Percentiles rank a stretch among this genome's conserved stretches.
These are phyloP conservation scores for Solanum ossicruentum DNA, from an alignment of 257 asterid species.

Conservation along the genomic window DNA sequence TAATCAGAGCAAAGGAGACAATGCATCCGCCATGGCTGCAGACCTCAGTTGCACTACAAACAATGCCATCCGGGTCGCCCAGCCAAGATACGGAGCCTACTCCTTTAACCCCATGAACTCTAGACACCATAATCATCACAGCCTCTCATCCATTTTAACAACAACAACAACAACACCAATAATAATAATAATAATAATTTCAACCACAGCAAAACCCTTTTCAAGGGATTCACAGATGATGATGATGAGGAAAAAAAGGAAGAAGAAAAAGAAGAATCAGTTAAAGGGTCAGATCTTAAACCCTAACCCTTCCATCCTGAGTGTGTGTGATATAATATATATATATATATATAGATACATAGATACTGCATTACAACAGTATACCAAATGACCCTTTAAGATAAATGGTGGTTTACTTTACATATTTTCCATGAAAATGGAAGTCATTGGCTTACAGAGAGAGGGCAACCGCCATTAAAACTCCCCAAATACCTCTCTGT, in stretches of 20 bases:
- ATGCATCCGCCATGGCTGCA: constrained; percentile 5
- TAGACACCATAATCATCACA: background rate
- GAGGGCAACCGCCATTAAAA: background rate
- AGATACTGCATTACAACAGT: background rate
- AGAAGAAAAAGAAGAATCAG: background rate
- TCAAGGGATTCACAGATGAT: background rate
- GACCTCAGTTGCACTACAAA: background rate
- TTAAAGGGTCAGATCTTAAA: background rate
- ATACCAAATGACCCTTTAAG: background rate
- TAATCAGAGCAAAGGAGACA: background rate
- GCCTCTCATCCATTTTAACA: background rate
- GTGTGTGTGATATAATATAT: background rate
- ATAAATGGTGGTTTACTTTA: background rate
- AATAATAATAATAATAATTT: background rate
- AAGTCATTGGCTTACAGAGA: background rate
- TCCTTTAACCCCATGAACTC: background rate
- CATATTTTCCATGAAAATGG: background rate
- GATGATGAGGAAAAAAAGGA: background rate
- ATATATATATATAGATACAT: background rate
- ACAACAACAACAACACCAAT: background rate
- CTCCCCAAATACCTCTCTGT: background rate
- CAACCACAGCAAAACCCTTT: background rate
- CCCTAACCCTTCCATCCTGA: background rate
- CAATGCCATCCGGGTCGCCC: background rate
- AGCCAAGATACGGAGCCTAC: constrained; percentile 5